Base-by-base conservation (phyloP, 177 flowering plant genomes). In the Tripterygium wilfordii region DNA sequence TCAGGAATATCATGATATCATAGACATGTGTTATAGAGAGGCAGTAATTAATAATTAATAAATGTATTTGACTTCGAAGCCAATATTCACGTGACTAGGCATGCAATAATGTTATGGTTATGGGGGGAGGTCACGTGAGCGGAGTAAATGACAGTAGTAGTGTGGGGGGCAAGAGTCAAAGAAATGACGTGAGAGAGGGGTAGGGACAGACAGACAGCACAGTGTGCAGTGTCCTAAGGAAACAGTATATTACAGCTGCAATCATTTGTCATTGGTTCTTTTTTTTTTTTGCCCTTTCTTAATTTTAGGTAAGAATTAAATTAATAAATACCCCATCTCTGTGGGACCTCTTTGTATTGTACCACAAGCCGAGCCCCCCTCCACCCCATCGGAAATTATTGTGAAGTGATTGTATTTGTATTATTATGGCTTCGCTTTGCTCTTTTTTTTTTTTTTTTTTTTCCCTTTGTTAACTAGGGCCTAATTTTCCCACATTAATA, bases 221-320 rank as follows among this genome's bases (percentile, higher is more conserved):
- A 15, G 31, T 2, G 5, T 65, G 65, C 52, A 42, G 42, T 13
- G 42, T n/a, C 52, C 16, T 3, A 45, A 57, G 62, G 65, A 33
- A 57, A 66, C 63, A 57, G 45, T 10, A 6, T 35, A 31, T 20
- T 20, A 44, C 55, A 53, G 46, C 60, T 31, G 60, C 63, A 66
- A 66, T 66, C 66, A 66, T 66, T 66, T 61, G 66, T 60, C 61
- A 36, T 41, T 17, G 48, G 48, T 36, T 54, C 45, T 30, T 42
- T 24, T 16, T 29, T 30, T 46, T 47, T 47, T 5, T 32, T 32
- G n/a, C n/a, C n/a, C n/a, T 47, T 32, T 33, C 3, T 30, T 21
- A 3, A 13, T 9, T 36, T 32, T n/a, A 5, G 14, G 14, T 9
- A 32, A 32, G 14, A n/a, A n/a, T n/a, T n/a, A n/a, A n/a, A n/a